Evolutionary conservation across 2,329 filamentous ascomycete species (phyloP), one percentile per base, ranked within the genome.

Genomic region (Penicillium brevicompactum): DNA sequence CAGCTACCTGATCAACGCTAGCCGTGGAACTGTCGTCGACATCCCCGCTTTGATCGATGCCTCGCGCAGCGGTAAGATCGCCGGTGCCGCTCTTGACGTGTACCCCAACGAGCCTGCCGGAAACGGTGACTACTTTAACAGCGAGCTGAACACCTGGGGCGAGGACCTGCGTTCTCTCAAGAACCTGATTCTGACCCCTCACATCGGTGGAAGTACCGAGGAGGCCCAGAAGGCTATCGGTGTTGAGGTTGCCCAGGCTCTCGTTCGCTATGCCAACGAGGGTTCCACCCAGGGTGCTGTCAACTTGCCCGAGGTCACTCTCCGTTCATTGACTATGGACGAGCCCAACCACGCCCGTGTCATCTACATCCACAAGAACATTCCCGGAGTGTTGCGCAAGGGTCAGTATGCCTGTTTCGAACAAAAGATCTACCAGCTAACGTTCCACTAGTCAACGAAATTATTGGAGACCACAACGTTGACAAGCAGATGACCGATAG

Each of bases 401-500:
- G 86, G 87, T 88, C 76, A 64, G 70, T 47, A 22, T 14, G 16
- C 4, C 22, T 37, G 14, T 2, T 11, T 9, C 4, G 37, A 21
- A 42, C 6, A 8, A 16, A n/a, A 22, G 14, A 34, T 16, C 16
- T 32, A 2, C 31, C 16, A 48, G 21, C 55, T 56, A 18, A 56
- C 56, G 45, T 47, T 51, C 53, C 5, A 30, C 46, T 60, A 87
- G 94, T 99, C 63, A 99, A 99, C 81, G 90, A 94, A 69, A 91
- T 97, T 59, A 83, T 99, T 46, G 90, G 89, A 42, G 87, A 95
- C 69, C 92, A 99, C 81, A 99, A 99, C 74, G 92, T 99, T 66
- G 93, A 97, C 79, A 97, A 97, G 82, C 94, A 99, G 78, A 97
- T 95, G 80, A 94, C 91, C 48, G 94, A 97, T 74, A 96, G 90